phyloP scores from a whole-genome alignment of 2,329 filamentous ascomycete genomes.

The Aspergillus eucalypticola region DNA sequence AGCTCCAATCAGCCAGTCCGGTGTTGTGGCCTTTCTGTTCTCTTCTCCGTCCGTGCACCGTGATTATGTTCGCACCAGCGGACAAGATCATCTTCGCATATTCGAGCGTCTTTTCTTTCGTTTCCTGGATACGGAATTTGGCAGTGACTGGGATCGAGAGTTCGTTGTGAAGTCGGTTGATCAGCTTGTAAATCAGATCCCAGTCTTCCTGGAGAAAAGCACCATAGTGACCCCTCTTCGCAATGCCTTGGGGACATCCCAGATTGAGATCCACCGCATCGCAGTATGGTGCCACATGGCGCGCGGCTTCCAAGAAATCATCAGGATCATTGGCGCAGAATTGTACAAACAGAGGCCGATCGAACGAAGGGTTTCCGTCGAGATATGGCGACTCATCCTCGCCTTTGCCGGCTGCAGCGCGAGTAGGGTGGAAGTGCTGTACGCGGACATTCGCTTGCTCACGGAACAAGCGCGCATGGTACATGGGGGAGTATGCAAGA shows the following conservation, averaged over 20 bases:
- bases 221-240: conserved; percentile 85
- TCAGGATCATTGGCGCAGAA: conserved; percentile 69
- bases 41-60: conserved; percentile 82
- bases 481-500: conserved; percentile 92
- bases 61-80: conserved; percentile 89
- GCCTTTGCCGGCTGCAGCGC: conserved; percentile 30
- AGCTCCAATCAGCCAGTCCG: conserved; percentile 87
- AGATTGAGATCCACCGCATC: conserved; percentile 95
- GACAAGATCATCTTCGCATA: conserved; percentile 86
- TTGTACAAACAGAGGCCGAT: conserved; percentile 90
- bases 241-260: conserved; percentile 95
- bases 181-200: conserved; percentile 76
- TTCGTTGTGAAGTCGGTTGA: conserved; percentile 76
- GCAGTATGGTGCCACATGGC: conserved; percentile 78
- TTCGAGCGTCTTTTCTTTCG: conserved; percentile 77
- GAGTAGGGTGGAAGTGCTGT: conserved; percentile 74
- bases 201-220: conserved; percentile 94
- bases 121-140: conserved; percentile 89
- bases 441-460: conserved; percentile 75
- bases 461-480: conserved; percentile 85
- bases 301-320: conserved; percentile 63
- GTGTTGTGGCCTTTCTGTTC: conserved; percentile 97
- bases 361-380: conserved; percentile 81
- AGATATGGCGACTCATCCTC: conserved; percentile 56
- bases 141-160: conserved; percentile 85